Percentiles rank a stretch among this genome's conserved stretches.
phyloP scores from a whole-genome alignment of 2,329 filamentous ascomycete genomes.

The Fusarium udum region DNA sequence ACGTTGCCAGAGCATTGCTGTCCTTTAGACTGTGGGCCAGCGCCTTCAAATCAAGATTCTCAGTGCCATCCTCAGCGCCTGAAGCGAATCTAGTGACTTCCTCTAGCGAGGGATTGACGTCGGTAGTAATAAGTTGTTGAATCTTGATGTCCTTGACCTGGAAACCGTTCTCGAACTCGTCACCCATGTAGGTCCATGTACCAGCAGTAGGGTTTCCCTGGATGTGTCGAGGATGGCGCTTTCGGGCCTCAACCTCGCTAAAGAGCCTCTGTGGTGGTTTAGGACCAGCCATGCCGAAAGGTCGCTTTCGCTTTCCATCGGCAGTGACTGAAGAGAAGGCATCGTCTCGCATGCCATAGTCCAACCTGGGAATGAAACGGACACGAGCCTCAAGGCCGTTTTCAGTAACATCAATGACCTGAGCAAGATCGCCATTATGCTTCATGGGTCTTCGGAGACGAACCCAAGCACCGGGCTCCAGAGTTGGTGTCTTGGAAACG shows the following conservation, averaged over 20 bases:
- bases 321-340: conserved; percentile 54
- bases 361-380: conserved; percentile 86
- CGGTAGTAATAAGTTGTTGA: conserved; percentile 82
- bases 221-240: conserved; percentile 75
- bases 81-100: conserved; percentile 95
- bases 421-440: conserved; percentile 89
- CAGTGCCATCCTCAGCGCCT: conserved; percentile 88
- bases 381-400: conserved; percentile 91
- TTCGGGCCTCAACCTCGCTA: conserved; percentile 91
- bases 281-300: conserved; percentile 65
- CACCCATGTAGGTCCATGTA: conserved; percentile 84
- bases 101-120: conserved; percentile 92
- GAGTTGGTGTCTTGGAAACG: conserved; percentile 83
- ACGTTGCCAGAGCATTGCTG: conserved; percentile 81
- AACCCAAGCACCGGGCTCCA: conserved; percentile 91
- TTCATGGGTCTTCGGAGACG: conserved; percentile 82
- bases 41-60: conserved; percentile 91
- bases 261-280: conserved; percentile 90
- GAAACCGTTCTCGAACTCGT: conserved; percentile 93
- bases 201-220: conserved; percentile 79
- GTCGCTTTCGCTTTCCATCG: conserved; percentile 83
- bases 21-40: conserved; percentile 90
- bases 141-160: conserved; percentile 94
- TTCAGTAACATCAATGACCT: conserved; percentile 90
- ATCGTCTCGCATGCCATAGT: conserved; percentile 91